Conservation (phyloP, 139 green algal species). For the Chlamydomonas urium region DNA sequence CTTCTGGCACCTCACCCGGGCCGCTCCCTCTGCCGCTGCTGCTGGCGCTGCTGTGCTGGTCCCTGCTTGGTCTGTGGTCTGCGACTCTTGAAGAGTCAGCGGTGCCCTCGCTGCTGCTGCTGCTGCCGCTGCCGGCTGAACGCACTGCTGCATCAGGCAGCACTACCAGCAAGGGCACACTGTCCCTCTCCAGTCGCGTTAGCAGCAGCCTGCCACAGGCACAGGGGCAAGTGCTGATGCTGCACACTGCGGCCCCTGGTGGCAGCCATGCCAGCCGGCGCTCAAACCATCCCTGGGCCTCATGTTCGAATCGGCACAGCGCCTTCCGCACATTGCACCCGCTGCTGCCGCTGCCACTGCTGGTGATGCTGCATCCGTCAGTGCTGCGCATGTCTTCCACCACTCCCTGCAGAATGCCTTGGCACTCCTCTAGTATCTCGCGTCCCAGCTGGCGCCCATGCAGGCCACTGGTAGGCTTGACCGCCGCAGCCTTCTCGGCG, state of each 20-base stretch:
- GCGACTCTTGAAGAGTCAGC: neutral
- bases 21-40: neutral
- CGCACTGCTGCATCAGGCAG: too few species aligned
- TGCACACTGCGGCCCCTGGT: neutral
- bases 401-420: too few species aligned
- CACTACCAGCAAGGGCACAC: constrained; percentile 5
- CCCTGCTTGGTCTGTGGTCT: too few species aligned
- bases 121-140: neutral
- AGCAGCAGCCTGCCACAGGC: neutral
- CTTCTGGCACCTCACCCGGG: too few species aligned
- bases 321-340: neutral
- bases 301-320: too few species aligned
- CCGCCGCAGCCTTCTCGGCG: too few species aligned
- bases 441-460: too few species aligned
- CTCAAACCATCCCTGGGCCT: neutral
- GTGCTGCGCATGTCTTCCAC: too few species aligned
- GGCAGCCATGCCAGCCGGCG: neutral
- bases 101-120: neutral
- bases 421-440: too few species aligned
- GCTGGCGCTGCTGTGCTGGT: too few species aligned
- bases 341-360: neutral
- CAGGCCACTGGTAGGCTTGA: too few species aligned
- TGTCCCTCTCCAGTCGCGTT: neutral
- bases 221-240: neutral
- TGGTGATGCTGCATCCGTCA: neutral